Evolutionary conservation across 176 grass and related monocot genomes (phyloP), one percentile per base, ranked within the genome.

Genomic region (Oryza glaberrima): DNA sequence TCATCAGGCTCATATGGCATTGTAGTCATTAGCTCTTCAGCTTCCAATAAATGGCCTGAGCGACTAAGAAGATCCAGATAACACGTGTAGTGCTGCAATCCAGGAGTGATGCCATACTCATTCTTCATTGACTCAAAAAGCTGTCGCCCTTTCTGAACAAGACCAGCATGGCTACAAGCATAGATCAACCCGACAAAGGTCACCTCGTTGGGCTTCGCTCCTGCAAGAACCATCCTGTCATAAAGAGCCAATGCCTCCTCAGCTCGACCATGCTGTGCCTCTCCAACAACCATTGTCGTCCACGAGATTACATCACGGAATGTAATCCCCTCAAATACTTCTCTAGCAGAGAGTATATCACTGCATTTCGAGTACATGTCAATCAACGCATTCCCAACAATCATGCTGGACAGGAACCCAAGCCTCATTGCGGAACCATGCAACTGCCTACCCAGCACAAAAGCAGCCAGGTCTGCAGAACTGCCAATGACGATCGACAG

Each of bases 281-380:
- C 96, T 65, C 91, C 93, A 49, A 98, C 81, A 78, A 98, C 63
- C 90, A 98, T 98, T 23, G 96, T 89, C 4, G 96, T 95, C 96
- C 96, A 98, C 0, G 93, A 92, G 75, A 98, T 79, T 7, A 86
- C 69, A n/a, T 95, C 96, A 43, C 77, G 81, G 25, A 49, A 11
- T 19, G 71, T 20, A 46, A 93, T 87, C 54, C 82, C 82, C 52
- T 94, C 77, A 78, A 98, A 98, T 34, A 98, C 87, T 65, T 89
- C 90, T 88, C 93, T 91, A 20, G 96, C 96, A 38, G 89, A 94
- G 20, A 83, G 76, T 82, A 98, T 90, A 52, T 92, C 91, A 20
- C 89, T 94, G 65, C 96, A 98, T 83, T 98, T 95, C 13, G 96
- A 92, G 77, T 98, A 98, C 91, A 98, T 95, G 86, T 95, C 93